Evolutionary conservation across 306 rosid species (phyloP).

Genomic region (Macrotyloma uniflorum): DNA sequence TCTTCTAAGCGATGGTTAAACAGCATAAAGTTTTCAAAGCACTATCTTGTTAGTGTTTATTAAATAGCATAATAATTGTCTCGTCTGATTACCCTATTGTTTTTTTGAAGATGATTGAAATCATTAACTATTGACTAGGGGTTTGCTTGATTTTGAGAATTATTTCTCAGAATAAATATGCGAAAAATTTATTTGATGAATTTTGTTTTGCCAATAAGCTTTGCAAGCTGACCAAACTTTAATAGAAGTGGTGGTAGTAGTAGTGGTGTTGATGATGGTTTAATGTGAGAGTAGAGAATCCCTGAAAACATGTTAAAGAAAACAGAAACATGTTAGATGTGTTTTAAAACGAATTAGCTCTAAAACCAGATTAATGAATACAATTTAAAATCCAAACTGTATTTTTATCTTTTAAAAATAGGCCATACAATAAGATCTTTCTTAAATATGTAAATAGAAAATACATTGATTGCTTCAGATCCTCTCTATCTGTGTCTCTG

Average conservation of each 20-base stretch:
- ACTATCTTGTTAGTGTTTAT: not conserved
- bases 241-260: too few relatives aligned
- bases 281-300: not conserved
- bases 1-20: not conserved
- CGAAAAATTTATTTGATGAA: not conserved
- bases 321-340: not conserved
- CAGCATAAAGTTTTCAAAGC: not conserved
- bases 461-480: conserved; percentile 3
- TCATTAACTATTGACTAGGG: too few relatives aligned
- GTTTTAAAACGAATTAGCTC: not conserved
- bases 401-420: not conserved
- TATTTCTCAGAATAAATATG: not conserved
- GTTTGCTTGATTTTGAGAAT: not conserved
- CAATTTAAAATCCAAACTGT: not conserved
- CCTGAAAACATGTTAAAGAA: not conserved
- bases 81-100: not conserved
- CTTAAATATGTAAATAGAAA: not conserved
- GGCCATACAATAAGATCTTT: not conserved
- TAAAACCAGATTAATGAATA: not conserved
- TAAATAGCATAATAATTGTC: not conserved
- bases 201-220: not conserved
- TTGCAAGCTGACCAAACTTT: too few relatives aligned
- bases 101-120: too few relatives aligned
- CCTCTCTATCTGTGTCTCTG: conserved; percentile 1
- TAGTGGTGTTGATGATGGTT: not conserved